Evolutionary conservation across 2,329 filamentous ascomycete species (phyloP).

Genomic region (Podosphaera fusca): DNA sequence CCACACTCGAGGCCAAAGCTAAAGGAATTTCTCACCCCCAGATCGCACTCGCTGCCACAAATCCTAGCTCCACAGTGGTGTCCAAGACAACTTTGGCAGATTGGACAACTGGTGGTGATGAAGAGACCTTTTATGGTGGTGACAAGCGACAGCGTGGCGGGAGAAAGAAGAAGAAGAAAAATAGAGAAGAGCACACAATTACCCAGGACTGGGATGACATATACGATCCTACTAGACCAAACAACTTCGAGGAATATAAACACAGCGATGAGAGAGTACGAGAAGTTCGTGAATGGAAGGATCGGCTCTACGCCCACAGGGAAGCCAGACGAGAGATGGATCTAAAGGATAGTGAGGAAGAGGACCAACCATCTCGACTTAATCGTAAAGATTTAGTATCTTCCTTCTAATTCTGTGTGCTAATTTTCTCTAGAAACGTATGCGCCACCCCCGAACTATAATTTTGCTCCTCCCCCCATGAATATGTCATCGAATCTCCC

Average conservation of each 20-base stretch:
- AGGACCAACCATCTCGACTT: slow-evolving; percentile 20
- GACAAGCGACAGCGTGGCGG: slow-evolving; percentile 51
- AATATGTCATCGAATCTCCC: slow-evolving; percentile 12
- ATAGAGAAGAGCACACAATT: slow-evolving; percentile 38
- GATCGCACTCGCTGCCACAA: slow-evolving; percentile 12
- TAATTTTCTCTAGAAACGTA: slow-evolving; percentile 26
- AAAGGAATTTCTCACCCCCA: slow-evolving; percentile 13
- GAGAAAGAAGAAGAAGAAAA: slow-evolving; percentile 44
- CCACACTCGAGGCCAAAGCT: slow-evolving; percentile 10
- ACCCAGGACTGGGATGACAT: slow-evolving; percentile 69
- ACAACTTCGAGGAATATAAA: slow-evolving; percentile 65
- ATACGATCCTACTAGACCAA: slow-evolving; percentile 66
- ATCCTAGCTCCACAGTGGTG: slow-evolving; percentile 17
- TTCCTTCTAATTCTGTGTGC: not conserved
- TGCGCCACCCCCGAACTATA: slow-evolving; percentile 32
- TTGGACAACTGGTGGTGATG: slow-evolving; percentile 62
- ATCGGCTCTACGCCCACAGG: slow-evolving; percentile 51
- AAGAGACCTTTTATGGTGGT: slow-evolving; percentile 42
- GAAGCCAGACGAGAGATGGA: slow-evolving; percentile 23
- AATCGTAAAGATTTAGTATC: slow-evolving; percentile 19
- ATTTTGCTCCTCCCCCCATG: slow-evolving; percentile 30
- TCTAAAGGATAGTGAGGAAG: slow-evolving; percentile 21
- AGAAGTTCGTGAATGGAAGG: slow-evolving; percentile 71
- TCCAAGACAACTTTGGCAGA: slow-evolving; percentile 53
- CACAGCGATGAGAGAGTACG: slow-evolving; percentile 62